Percentiles rank a stretch among this genome's conserved stretches.
phyloP scores from a whole-genome alignment of 2,329 filamentous ascomycete species.

The Alternaria sp. region DNA sequence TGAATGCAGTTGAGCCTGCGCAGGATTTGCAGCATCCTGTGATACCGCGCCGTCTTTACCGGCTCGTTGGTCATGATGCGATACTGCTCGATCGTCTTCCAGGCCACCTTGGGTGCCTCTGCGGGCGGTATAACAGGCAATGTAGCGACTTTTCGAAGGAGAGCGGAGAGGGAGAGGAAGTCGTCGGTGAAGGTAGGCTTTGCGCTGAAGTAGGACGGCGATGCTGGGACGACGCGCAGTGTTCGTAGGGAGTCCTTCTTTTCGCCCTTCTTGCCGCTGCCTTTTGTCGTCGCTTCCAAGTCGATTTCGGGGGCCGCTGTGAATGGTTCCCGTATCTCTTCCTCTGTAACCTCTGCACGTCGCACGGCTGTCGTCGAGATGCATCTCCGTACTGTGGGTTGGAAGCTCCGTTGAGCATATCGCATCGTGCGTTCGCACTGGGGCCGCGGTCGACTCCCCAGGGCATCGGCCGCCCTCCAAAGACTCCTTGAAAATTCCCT shows the following conservation, averaged over 20 bases:
- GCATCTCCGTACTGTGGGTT: slow-evolving; percentile 32
- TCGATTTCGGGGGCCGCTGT: slow-evolving; percentile 55
- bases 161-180: slow-evolving; percentile 73
- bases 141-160: slow-evolving; percentile 73
- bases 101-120: slow-evolving; percentile 76
- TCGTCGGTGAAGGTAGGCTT: slow-evolving; percentile 86
- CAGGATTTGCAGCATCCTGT: slow-evolving; percentile 75
- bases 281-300: slow-evolving; percentile 33
- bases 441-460: slow-evolving; percentile 27
- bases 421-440: slow-evolving; percentile 32
- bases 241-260: slow-evolving; percentile 34
- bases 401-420: slow-evolving; percentile 25
- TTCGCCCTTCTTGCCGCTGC: slow-evolving; percentile 18
- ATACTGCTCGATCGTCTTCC: slow-evolving; percentile 81
- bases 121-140: slow-evolving; percentile 72
- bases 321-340: slow-evolving; percentile 36
- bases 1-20: slow-evolving; percentile 86
- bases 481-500: slow-evolving; percentile 41
- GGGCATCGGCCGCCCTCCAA: slow-evolving; percentile 32
- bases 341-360: slow-evolving; percentile 30
- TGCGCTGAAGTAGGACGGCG: slow-evolving; percentile 93
- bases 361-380: slow-evolving; percentile 42
- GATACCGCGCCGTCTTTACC: slow-evolving; percentile 72
- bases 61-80: slow-evolving; percentile 59
- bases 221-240: slow-evolving; percentile 78